Conservation (phyloP, 164 flowering plant genomes). For the Echeveria elegans region DNA sequence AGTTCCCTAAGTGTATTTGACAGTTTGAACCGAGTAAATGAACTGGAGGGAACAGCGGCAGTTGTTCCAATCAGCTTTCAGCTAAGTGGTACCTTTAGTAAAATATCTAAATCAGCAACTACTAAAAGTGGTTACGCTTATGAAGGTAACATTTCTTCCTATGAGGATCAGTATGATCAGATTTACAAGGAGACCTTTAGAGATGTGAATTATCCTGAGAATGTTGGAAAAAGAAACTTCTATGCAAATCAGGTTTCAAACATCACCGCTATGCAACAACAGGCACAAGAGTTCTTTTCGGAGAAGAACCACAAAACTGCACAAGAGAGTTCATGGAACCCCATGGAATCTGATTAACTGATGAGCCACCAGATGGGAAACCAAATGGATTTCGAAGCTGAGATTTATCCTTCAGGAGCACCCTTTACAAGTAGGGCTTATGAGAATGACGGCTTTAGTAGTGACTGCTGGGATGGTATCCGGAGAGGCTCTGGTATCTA, state of each 20-base stretch:
- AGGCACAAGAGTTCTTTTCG: too few relatives aligned
- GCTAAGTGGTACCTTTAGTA: slow-evolving; percentile 15
- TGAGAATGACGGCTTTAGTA: slow-evolving; percentile 29
- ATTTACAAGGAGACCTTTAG: slow-evolving; percentile 16
- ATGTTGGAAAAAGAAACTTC: slow-evolving; percentile 15
- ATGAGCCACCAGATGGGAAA: slow-evolving; percentile 14
- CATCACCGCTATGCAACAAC: too few relatives aligned
- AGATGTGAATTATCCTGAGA: too few relatives aligned
- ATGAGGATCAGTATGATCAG: slow-evolving; percentile 33
- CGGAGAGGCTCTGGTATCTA: slow-evolving; percentile 12
- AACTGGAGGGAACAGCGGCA: slow-evolving; percentile 20
- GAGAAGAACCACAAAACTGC: slow-evolving; percentile 11
- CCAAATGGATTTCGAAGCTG: slow-evolving; percentile 21
- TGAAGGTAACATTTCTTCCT: slow-evolving; percentile 58
- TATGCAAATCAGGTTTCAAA: too few relatives aligned
- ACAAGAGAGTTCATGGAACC: slow-evolving; percentile 11
- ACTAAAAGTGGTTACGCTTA: slow-evolving; percentile 32
- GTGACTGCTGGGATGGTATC: slow-evolving; percentile 20
- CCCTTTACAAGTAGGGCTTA: slow-evolving; percentile 18
- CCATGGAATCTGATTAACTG: slow-evolving; percentile 15
- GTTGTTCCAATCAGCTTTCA: slow-evolving; percentile 18
- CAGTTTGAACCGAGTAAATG: slow-evolving; percentile 17
- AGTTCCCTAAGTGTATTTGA: slow-evolving; percentile 13
- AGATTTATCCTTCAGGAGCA: slow-evolving; percentile 17
- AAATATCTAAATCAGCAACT: slow-evolving; percentile 26